Percentiles rank a stretch among this genome's conserved stretches.
phyloP scores from a whole-genome alignment of 139 green algal genomes.

The Medakamo hakoo region DNA sequence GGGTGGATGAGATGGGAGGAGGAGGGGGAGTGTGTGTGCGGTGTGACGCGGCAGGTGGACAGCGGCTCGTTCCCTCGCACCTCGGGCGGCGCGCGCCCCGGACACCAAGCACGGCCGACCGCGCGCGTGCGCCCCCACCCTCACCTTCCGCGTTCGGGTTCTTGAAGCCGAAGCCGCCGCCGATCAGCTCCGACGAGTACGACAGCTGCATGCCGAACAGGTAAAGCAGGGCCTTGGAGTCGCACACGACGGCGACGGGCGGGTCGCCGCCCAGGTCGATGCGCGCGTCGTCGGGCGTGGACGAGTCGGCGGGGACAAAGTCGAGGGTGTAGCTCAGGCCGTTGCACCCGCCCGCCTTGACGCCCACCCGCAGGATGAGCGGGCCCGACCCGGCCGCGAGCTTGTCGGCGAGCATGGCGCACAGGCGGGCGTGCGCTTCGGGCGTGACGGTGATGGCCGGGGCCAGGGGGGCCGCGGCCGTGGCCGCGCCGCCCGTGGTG shows the following conservation, averaged over 20 bases:
- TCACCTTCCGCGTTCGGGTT: slow-evolving; percentile 77
- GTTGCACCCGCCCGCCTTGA: slow-evolving; percentile 40
- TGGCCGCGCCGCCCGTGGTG: too few relatives aligned
- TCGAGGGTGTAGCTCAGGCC: slow-evolving; percentile 83
- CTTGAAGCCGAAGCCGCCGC: slow-evolving; percentile 57
- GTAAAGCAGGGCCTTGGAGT: slow-evolving; percentile 84
- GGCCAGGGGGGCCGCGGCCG: background rate
- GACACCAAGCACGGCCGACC: too few relatives aligned
- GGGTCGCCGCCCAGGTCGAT: slow-evolving; percentile 10
- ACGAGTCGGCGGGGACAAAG: slow-evolving; percentile 55
- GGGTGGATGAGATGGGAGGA: too few relatives aligned
- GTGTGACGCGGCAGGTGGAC: too few relatives aligned
- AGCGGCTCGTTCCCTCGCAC: too few relatives aligned
- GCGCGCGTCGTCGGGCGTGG: slow-evolving; percentile 31
- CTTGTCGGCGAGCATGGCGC: slow-evolving; percentile 22
- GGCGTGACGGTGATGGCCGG: slow-evolving; percentile 59
- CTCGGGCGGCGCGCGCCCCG: too few relatives aligned
- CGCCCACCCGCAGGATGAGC: slow-evolving; percentile 54
- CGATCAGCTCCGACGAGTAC: slow-evolving; percentile 63
- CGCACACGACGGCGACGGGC: slow-evolving; percentile 47
- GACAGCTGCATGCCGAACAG: slow-evolving; percentile 86
- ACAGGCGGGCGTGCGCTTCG: slow-evolving; percentile 53
- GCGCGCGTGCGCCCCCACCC: too few relatives aligned
- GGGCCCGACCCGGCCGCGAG: too few relatives aligned
- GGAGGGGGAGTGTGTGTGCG: too few relatives aligned